Conservation (phyloP, 805 yeast species). For the Wickerhamiella hasegawae region DNA sequence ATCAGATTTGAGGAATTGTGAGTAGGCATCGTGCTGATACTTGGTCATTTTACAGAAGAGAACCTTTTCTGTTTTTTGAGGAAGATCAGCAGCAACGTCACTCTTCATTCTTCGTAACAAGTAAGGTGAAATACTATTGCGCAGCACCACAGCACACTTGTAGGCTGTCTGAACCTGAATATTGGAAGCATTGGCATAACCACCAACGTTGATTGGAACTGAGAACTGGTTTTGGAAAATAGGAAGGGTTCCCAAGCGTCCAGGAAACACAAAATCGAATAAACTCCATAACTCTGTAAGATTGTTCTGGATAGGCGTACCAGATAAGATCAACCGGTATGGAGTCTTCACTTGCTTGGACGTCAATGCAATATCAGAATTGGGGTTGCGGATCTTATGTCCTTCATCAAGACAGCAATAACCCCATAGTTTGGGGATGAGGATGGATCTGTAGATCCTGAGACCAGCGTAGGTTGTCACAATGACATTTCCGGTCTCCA, state of each 20-base stretch:
- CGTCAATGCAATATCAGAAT: slow-evolving; percentile 68
- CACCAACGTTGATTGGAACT: slow-evolving; percentile 89
- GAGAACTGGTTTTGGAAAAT: slow-evolving; percentile 88
- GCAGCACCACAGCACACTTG: slow-evolving; percentile 80
- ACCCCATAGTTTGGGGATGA: slow-evolving; percentile 68
- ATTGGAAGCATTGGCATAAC: slow-evolving; percentile 93
- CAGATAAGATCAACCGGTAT: slow-evolving; percentile 78
- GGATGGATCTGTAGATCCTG: slow-evolving; percentile 42
- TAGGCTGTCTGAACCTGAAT: slow-evolving; percentile 93
- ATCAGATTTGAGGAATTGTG: slow-evolving; percentile 56
- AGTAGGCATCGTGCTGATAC: slow-evolving; percentile 57
- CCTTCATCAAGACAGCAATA: slow-evolving; percentile 91
- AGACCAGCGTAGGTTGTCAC: slow-evolving; percentile 88
- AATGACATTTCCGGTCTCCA: slow-evolving; percentile 60
- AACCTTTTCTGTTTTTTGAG: slow-evolving; percentile 87
- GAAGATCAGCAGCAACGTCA: slow-evolving; percentile 90
- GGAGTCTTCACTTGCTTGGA: slow-evolving; percentile 75
- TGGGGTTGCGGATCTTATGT: slow-evolving; percentile 90
- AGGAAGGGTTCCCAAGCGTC: slow-evolving; percentile 85
- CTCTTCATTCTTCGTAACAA: slow-evolving; percentile 71
- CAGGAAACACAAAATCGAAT: slow-evolving; percentile 91
- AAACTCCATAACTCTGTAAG: slow-evolving; percentile 84
- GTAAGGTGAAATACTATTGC: slow-evolving; percentile 84
- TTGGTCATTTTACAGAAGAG: slow-evolving; percentile 75
- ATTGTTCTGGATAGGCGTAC: slow-evolving; percentile 94